Evolutionary conservation across 2,329 filamentous ascomycete species (phyloP).

Genomic region (Diaporthe sp.): DNA sequence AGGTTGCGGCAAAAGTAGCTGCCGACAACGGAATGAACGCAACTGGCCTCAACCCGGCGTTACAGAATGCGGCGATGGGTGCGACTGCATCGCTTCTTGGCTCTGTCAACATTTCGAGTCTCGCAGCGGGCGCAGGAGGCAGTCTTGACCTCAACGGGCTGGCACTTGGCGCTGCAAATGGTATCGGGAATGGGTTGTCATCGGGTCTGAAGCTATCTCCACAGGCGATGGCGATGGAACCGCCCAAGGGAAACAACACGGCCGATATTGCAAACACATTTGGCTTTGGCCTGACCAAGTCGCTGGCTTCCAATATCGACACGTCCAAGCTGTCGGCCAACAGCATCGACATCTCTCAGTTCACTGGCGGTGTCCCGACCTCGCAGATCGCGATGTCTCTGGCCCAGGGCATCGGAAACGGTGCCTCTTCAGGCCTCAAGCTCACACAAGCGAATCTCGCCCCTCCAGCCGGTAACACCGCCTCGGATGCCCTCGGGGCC

Average conservation of each 20-base stretch:
- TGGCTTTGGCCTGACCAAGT: slow-evolving; percentile 46
- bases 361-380: not conserved
- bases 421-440: slow-evolving; percentile 38
- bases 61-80: slow-evolving; percentile 48
- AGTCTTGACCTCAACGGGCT: slow-evolving; percentile 14
- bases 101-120: slow-evolving; percentile 41
- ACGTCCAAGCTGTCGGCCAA: not conserved
- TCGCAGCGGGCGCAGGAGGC: slow-evolving; percentile 33
- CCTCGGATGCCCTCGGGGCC: slow-evolving; percentile 22
- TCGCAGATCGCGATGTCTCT: slow-evolving; percentile 26
- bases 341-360: not conserved
- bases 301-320: slow-evolving; percentile 44
- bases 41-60: slow-evolving; percentile 46
- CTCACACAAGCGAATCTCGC: slow-evolving; percentile 23
- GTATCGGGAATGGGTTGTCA: slow-evolving; percentile 40
- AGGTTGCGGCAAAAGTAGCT: slow-evolving; percentile 40
- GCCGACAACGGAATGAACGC: slow-evolving; percentile 46
- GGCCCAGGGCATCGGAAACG: slow-evolving; percentile 40
- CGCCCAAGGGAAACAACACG: slow-evolving; percentile 30
- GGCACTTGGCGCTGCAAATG: slow-evolving; percentile 17
- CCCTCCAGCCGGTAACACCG: slow-evolving; percentile 27
- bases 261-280: slow-evolving; percentile 44
- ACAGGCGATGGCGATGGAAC: slow-evolving; percentile 8
- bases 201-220: slow-evolving; percentile 38
- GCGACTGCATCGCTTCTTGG: slow-evolving; percentile 46